Evolutionary conservation across 2,329 filamentous ascomycete species (phyloP), one percentile per base, ranked within the genome.

Genomic region (Monilinia polystroma): DNA sequence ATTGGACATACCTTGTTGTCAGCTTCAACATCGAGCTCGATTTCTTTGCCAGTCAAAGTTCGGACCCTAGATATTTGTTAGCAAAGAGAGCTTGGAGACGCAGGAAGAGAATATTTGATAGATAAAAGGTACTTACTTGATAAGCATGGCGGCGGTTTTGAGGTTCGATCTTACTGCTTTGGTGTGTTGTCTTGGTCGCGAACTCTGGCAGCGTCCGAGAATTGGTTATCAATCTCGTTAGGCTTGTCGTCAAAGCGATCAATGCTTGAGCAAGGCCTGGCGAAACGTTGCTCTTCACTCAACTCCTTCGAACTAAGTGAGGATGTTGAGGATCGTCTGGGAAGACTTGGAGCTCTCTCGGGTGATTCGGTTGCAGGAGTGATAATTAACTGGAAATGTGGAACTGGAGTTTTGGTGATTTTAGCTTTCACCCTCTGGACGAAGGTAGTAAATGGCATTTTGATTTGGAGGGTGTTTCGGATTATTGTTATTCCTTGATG

Each of bases 11-110:
- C 93, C 86, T 93, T 97, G 85, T 96, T 96, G 76, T 92, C 89
- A 64, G 87, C 84, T 83, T 98, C 95, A 78, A 99, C 96, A 77
- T 98, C 93, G 75, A 99, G 88, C 84, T 98, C 94, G 79, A 98
- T 98, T 82, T 99, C 93, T 84, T 98, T 98, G 77, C 95, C 95
- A 71, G 95, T 98, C 71, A 99, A 88, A 70, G 95, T 99, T 78
- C 95, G 91, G 78, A 99, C 94, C 85, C 94, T 99, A 10, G 35
- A 32, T 45, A n/a, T 51, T 51, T 49, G 54, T 69, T 45, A 70
- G 53, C 18, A 29, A 55, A 23, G 29, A 51, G 8, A 5, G 10
- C 23, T n/a, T 26, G 10, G n/a, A 26, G 47, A 14, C 4, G 8
- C 11, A 26, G 7, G 47, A 4, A 51, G 45, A 51, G 47, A 23